Base-by-base conservation (phyloP, 345 rosid genomes). In the Salix udensis region DNA sequence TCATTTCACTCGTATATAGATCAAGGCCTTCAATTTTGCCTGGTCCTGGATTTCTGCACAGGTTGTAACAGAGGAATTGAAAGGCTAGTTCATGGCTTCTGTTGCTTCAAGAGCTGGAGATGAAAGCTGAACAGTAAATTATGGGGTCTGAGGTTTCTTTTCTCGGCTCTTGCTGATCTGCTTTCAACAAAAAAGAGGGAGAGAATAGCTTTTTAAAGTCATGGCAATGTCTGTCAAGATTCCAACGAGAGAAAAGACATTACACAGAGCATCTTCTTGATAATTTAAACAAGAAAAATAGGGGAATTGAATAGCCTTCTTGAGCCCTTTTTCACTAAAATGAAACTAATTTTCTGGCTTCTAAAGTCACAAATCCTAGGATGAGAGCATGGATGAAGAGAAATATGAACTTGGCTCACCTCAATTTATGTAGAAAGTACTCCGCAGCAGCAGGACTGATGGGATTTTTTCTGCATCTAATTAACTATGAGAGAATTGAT, bases 221-320 rank as follows among this genome's bases (percentile, higher is more conserved):
- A 69, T 71, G 80, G 80, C 19, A 50, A 68, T 44, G 55, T 44
- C 77, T 79, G 76, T 79, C 76, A 77, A 70, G 80, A 79, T 77
- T 81, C 81, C 83, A 76, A 62, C 65, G 31, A 70, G 77, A 79
- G 55, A 74, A 72, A 72, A 44, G 76, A 76, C 72, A 55, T 46
- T 65, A 72, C 65, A 72, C 64, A 71, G 77, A 79, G 70, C 82
- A 85, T 69, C 80, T 65, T 55, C 72, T 65, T 65, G 2, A 19
- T 52, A 52, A 52, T 52, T 52, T 19, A 18, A 52, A 18, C 55
- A 52, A 52, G 10, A 7, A 19, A 52, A 52, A 0, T 6, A 19
- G 58, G 19, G 58, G 52, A 46, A 14, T 14, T 46, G 52, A 46
- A 14, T 14, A 46, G 52, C 52, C 4, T 4, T 46, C 18, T 46